These are phyloP conservation scores for Mesotaenium endlicherianum DNA, from an alignment of 139 green algal species.

Conservation along the genomic window DNA sequence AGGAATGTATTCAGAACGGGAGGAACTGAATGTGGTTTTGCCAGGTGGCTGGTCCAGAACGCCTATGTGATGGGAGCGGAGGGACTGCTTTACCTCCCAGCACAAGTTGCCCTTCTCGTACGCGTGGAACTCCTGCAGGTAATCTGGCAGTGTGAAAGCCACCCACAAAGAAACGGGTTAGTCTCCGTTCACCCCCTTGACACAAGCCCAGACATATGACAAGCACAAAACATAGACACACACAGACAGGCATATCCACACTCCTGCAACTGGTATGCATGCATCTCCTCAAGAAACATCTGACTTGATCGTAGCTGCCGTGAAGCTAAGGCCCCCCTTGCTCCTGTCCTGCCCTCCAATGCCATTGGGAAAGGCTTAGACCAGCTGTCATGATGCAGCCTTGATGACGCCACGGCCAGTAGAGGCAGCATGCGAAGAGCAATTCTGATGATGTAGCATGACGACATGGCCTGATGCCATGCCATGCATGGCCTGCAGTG, in stretches of 20 bases:
- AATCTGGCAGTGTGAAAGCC: constrained; percentile 24
- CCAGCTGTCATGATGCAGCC: too few relatives aligned
- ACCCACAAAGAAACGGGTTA: background rate
- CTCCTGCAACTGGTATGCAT: background rate
- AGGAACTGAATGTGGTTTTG: background rate
- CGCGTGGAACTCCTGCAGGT: constrained; percentile 55
- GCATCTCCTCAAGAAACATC: background rate
- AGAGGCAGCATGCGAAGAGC: background rate
- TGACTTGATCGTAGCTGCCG: background rate
- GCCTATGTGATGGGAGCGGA: background rate
- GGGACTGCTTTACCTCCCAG: constrained; percentile 42
- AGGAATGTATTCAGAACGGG: too few relatives aligned
- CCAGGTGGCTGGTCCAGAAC: background rate
- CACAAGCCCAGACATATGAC: too few relatives aligned
- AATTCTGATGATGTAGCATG: background rate
- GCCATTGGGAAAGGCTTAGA: too few relatives aligned
- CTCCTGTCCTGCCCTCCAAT: too few relatives aligned
- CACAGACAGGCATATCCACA: background rate
- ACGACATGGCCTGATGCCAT: background rate
- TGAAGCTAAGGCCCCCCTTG: background rate
- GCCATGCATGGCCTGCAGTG: background rate
- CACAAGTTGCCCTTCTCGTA: constrained; percentile 57
- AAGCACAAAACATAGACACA: background rate
- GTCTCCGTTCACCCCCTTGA: too few relatives aligned
- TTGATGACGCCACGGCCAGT: too few relatives aligned